phyloP scores from a whole-genome alignment of 2,329 filamentous ascomycete species.

The Penicillium sp. region DNA sequence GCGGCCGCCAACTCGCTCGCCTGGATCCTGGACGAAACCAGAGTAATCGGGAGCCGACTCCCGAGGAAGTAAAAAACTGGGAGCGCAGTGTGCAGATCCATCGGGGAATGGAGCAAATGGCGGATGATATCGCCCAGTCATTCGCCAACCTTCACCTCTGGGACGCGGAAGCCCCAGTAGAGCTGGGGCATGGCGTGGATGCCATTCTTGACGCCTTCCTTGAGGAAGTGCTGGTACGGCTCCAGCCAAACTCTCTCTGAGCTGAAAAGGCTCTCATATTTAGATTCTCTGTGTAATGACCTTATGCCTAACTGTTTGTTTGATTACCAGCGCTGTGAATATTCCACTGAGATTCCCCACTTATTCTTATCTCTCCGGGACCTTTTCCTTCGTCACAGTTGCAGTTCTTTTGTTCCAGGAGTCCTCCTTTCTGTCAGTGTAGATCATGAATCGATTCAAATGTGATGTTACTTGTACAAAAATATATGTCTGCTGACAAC shows the following conservation, averaged over 20 bases:
- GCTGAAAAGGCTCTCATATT: neutral
- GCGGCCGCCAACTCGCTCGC: conserved; percentile 61
- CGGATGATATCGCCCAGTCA: conserved; percentile 78
- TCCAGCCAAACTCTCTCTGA: conserved; percentile 66
- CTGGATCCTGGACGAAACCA: conserved; percentile 34
- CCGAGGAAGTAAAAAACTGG: conserved; percentile 24
- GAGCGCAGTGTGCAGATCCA: conserved; percentile 28
- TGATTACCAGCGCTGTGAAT: conserved; percentile 8
- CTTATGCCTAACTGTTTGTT: conserved; percentile 1
- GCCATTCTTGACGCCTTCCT: conserved; percentile 89
- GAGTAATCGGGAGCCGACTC: conserved; percentile 24
- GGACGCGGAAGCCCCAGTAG: conserved; percentile 83
- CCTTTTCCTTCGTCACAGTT: conserved; percentile 1
- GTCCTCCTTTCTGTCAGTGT: neutral
- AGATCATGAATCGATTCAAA: neutral
- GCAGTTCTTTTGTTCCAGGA: neutral
- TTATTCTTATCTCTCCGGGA: neutral
- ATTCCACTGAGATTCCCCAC: neutral
- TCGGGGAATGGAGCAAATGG: conserved; percentile 50
- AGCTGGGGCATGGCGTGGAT: conserved; percentile 88
- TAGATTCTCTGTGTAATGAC: conserved; percentile 5
- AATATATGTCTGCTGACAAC: neutral
- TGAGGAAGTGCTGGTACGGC: conserved; percentile 88
- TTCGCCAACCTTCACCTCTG: conserved; percentile 89
- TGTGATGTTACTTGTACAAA: neutral